phyloP scores from a whole-genome alignment of 2,329 filamentous ascomycete genomes.

The Tolypocladium tundrense region DNA sequence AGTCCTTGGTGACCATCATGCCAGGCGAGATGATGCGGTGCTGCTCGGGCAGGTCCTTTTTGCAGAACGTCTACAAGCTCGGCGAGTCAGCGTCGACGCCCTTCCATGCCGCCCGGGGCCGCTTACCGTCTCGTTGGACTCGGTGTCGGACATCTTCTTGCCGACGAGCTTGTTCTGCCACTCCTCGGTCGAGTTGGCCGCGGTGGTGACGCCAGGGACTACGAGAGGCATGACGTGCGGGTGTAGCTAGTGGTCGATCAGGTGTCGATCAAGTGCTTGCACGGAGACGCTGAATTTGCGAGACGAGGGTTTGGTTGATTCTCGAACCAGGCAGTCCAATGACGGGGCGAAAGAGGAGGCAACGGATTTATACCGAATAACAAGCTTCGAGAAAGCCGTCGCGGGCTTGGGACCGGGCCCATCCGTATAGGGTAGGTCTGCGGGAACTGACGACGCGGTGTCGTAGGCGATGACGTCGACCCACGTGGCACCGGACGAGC shows the following conservation, averaged over 20 bases:
- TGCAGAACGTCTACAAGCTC: constrained; percentile 43
- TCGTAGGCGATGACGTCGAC: constrained; percentile 1
- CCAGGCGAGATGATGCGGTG: constrained; percentile 47
- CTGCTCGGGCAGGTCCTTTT: constrained; percentile 46
- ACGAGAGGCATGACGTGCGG: constrained; percentile 50
- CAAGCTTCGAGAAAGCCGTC: neutral
- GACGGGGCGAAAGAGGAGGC: neutral
- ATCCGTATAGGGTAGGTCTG: neutral
- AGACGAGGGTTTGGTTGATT: neutral
- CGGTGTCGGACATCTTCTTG: constrained; percentile 46
- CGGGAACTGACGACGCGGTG: neutral
- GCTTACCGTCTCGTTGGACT: constrained; percentile 42
- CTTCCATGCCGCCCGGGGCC: neutral
- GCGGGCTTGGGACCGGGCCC: neutral
- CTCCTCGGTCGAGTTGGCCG: constrained; percentile 38
- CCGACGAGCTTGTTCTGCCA: constrained; percentile 54
- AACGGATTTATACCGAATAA: neutral
- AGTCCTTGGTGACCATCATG: constrained; percentile 48
- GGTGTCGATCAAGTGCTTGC: neutral
- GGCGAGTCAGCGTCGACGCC: neutral
- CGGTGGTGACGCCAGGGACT: constrained; percentile 44
- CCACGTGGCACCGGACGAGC: neutral
- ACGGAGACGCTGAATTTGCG: neutral
- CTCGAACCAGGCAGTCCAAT: neutral
- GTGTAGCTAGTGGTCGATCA: too few species aligned